Conservation (phyloP, 495 filamentous ascomycete genomes). For the Daldinia grandis region DNA sequence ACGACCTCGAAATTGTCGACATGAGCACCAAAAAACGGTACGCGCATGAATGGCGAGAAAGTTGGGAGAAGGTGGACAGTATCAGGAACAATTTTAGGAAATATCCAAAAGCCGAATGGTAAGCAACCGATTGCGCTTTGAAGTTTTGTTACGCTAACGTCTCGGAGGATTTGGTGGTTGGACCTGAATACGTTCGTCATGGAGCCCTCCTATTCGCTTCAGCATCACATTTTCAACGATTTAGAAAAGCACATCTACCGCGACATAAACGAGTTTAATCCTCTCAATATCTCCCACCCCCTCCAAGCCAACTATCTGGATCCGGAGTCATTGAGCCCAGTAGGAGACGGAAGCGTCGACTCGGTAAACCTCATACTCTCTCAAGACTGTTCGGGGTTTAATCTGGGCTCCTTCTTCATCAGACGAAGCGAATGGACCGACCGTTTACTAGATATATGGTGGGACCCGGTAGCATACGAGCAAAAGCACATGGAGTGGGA, state of each 20-base stretch:
- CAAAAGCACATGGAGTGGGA: conserved; percentile 99
- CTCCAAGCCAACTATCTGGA: conserved; percentile 77
- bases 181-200: conserved; percentile 98
- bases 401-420: conserved; percentile 95
- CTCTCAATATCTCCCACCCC: conserved; percentile 91
- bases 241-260: conserved; percentile 82
- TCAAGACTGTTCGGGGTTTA: conserved; percentile 96
- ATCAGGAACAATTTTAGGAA: conserved; percentile 91
- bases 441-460: conserved; percentile 94
- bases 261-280: conserved; percentile 96
- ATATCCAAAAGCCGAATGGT: conserved; percentile 97
- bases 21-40: conserved; percentile 99
- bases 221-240: conserved; percentile 86
- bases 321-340: conserved; percentile 68
- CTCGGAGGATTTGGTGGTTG: conserved; percentile 95
- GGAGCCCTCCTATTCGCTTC: conserved; percentile 91
- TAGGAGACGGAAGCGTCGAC: conserved; percentile 74
- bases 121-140: conserved; percentile 42
- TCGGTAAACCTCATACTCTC: conserved; percentile 89
- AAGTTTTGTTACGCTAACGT: conserved; percentile 42
- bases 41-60: conserved; percentile 98
- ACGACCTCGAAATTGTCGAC: conserved; percentile 94
- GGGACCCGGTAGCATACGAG: conserved; percentile 98
- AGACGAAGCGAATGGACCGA: conserved; percentile 87
- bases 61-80: conserved; percentile 98